Evolutionary conservation across 345 rosid genomes (phyloP), one percentile per base, ranked within the genome.

Genomic region (Corchorus capsularis): DNA sequence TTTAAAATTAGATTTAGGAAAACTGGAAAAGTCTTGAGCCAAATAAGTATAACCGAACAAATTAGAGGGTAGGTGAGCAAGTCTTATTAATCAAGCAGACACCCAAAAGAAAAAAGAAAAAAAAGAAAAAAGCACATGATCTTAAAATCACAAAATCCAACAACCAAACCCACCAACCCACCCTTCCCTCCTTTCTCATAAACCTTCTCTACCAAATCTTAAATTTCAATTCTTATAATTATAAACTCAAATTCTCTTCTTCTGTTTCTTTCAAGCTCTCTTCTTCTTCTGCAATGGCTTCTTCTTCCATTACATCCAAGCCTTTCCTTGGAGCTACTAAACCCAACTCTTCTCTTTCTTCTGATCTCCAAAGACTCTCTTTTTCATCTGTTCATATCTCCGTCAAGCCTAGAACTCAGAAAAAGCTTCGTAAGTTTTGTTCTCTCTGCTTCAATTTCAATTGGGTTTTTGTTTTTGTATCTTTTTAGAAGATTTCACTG

Each of bases 281-380:
- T 54, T 62, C 65, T 57, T 61, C 56, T 34, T 10, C 22, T 17
- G 45, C 59, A 12, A 89, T 90, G 94, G 89, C 93, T 69, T 91
- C 93, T 65, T 91, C 90, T 63, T 87, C 91, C 67, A 68, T 86
- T 37, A 77, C 86, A 6, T 74, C 89, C 11, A 84, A 86, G 65
- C 78, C 83, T 57, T 80, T 89, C 53, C 83, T 91, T 62, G 87
- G 86, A 72, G 85, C 90, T 69, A 62, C 90, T 54, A 81, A 71
- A 70, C 68, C 78, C 75, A 71, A 65, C 7, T 47, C 72, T 35
- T 77, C 79, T 75, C 78, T 75, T 17, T 60, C 86, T 15, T 71
- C 89, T 20, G 91, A 87, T 82, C 85, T 89, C 77, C 86, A 82
- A 34, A 79, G 80, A 63, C 79, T 77, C 66, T 79, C 90, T 0